These are phyloP conservation scores for Avena sativa DNA, from an alignment of 176 grass and related monocot species.

Conservation along the genomic window DNA sequence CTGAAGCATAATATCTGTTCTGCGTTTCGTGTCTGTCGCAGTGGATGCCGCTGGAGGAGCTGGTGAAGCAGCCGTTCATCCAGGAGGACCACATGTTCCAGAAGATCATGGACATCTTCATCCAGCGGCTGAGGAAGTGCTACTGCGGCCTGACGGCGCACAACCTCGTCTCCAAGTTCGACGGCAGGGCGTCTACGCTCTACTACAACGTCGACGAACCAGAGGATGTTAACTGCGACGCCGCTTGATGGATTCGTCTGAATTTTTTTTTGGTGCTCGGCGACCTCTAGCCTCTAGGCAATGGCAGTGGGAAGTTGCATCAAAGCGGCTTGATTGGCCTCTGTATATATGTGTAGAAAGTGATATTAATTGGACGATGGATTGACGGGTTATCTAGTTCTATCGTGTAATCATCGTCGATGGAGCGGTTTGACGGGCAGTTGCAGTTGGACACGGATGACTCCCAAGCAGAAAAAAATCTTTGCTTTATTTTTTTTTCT, in stretches of 20 bases:
- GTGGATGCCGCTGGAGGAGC: conserved; percentile 92
- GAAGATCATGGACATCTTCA: conserved; percentile 93
- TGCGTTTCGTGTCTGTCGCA: neutral
- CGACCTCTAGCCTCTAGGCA: neutral
- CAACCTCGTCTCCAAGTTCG: conserved; percentile 88
- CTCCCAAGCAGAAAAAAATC: too few relatives aligned
- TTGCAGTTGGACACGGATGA: too few relatives aligned
- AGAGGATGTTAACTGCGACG: conserved; percentile 68
- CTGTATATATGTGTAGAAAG: conserved; percentile 44
- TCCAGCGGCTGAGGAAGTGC: conserved; percentile 75
- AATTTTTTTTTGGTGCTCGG: neutral
- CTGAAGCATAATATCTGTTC: neutral
- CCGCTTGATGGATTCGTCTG: conserved; percentile 28
- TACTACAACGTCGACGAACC: conserved; percentile 81
- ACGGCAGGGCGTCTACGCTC: conserved; percentile 72
- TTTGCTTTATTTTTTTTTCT: neutral
- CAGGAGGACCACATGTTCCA: conserved; percentile 96
- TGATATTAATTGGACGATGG: neutral
- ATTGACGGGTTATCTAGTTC: neutral
- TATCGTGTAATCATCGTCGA: neutral
- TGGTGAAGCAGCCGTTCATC: conserved; percentile 81
- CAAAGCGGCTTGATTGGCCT: neutral
- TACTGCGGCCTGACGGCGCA: conserved; percentile 89
- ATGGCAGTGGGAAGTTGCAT: neutral
- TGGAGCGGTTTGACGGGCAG: too few relatives aligned